Evolutionary conservation across 768 basidiomycete species (phyloP).

Genomic region (Kwoniella shandongensis): DNA sequence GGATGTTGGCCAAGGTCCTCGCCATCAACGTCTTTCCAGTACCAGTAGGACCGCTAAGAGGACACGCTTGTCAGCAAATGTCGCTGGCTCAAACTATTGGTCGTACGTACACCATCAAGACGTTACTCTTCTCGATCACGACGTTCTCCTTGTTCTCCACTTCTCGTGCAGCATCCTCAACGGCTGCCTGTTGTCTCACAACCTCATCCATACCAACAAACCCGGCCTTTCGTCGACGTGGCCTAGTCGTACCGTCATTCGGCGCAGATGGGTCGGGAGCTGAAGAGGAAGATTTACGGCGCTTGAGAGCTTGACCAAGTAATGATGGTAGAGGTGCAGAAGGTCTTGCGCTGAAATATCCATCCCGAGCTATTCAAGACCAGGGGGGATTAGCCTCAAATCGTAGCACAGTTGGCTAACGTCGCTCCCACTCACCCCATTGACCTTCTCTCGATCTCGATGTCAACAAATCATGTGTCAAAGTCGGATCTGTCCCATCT

Average conservation of each 20-base stretch:
- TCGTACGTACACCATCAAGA: conserved; percentile 75
- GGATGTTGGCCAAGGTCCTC: conserved; percentile 82
- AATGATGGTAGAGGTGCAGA: conserved; percentile 18
- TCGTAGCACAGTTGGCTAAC: no score
- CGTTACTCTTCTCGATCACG: conserved; percentile 86
- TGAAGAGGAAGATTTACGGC: conserved; percentile 9
- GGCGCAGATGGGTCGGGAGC: no score
- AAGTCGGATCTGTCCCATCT: conserved; percentile 38
- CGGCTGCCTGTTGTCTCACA: not conserved
- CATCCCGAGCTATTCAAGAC: conserved; percentile 30
- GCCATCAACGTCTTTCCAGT: conserved; percentile 85
- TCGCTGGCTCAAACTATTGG: not conserved
- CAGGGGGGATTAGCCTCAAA: not conserved
- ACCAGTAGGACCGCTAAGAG: conserved; percentile 49
- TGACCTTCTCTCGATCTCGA: conserved; percentile 33
- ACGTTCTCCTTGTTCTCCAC: conserved; percentile 36
- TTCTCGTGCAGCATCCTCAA: conserved; percentile 6
- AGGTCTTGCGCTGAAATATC: conserved; percentile 34
- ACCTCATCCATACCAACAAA: no score
- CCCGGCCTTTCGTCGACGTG: no score
- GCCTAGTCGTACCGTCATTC: no score
- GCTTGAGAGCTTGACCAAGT: conserved; percentile 22
- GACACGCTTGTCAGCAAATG: conserved; percentile 8
- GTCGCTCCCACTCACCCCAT: conserved; percentile 47
- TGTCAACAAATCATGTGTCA: conserved; percentile 40